Conservation (phyloP, 352 stramenopile genomes). For the Phytophthora multivora region DNA sequence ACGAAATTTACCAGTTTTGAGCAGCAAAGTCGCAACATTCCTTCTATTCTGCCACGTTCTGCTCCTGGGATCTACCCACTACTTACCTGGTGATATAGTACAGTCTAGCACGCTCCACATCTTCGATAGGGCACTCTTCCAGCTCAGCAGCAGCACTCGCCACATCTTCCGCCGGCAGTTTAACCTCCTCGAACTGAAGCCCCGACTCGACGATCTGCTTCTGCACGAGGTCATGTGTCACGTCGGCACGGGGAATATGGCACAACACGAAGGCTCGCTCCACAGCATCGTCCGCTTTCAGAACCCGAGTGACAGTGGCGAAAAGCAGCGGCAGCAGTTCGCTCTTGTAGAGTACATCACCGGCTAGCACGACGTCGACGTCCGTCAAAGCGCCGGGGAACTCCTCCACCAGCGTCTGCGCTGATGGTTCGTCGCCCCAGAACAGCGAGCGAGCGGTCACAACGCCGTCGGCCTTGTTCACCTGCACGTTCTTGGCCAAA, state of each 20-base stretch:
- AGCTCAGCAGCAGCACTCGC: constrained; percentile 25
- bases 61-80: not conserved
- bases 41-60: constrained; percentile 21
- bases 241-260: constrained; percentile 75
- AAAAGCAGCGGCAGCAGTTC: constrained; percentile 72
- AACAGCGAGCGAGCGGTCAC: constrained; percentile 49
- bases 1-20: constrained; percentile 26
- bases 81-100: constrained; percentile 57
- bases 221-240: constrained; percentile 64
- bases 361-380: constrained; percentile 67
- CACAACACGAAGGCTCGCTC: constrained; percentile 55
- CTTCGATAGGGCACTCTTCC: constrained; percentile 62
- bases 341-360: constrained; percentile 83
- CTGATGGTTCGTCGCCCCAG: constrained; percentile 60
- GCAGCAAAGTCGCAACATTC: constrained; percentile 3
- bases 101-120: constrained; percentile 57
- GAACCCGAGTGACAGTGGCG: constrained; percentile 44
- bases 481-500: constrained; percentile 49
- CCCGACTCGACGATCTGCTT: constrained; percentile 44
- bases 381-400: constrained; percentile 31
- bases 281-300: constrained; percentile 20
- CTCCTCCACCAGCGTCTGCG: constrained; percentile 33
- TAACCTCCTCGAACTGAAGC: constrained; percentile 46
- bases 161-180: constrained; percentile 32
- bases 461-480: constrained; percentile 35